A percentile compares a stretch with the other conserved stretches of the same genome.
Conservation (phyloP, 2,329 filamentous ascomycete species). For the Fusarium musae region DNA sequence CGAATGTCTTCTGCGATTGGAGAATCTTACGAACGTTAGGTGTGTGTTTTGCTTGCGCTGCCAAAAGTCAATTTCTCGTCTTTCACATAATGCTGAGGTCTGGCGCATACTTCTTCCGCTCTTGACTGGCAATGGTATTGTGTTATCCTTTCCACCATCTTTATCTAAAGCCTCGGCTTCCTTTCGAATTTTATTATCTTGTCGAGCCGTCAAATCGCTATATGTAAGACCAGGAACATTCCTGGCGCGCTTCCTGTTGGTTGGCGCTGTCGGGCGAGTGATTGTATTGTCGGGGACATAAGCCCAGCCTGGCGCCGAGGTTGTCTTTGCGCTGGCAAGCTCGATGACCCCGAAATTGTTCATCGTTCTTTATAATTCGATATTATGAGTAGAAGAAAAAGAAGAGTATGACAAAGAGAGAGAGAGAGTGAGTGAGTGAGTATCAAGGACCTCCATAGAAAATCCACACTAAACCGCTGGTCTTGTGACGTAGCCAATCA, state of each 20-base stretch:
- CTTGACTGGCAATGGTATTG: conserved; percentile 75
- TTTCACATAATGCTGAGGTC: not conserved
- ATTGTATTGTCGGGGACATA: conserved; percentile 83
- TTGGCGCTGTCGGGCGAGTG: conserved; percentile 65
- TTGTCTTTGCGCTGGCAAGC: conserved; percentile 75
- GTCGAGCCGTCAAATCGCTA: conserved; percentile 80
- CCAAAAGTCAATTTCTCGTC: conserved; percentile 7
- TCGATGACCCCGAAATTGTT: conserved; percentile 84
- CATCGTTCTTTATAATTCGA: conserved; percentile 53
- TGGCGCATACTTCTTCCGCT: conserved; percentile 54
- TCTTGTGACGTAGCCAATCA: conserved; percentile 45
- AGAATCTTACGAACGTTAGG: conserved; percentile 80
- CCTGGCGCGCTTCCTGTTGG: conserved; percentile 78
- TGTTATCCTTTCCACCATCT: conserved; percentile 78
- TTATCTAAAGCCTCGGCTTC: conserved; percentile 85
- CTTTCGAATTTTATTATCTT: conserved; percentile 82
- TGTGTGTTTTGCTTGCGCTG: conserved; percentile 68
- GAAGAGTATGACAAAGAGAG: not conserved
- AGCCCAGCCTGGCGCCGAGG: conserved; percentile 86
- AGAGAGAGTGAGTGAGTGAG: not conserved
- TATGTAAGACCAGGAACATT: conserved; percentile 62
- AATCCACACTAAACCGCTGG: conserved; percentile 33
- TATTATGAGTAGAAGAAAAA: conserved; percentile 5
- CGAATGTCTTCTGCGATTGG: conserved; percentile 83
- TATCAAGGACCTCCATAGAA: conserved; percentile 10